Base-by-base conservation (phyloP, 179 eudicot genomes). In the Carnegiea gigantea region DNA sequence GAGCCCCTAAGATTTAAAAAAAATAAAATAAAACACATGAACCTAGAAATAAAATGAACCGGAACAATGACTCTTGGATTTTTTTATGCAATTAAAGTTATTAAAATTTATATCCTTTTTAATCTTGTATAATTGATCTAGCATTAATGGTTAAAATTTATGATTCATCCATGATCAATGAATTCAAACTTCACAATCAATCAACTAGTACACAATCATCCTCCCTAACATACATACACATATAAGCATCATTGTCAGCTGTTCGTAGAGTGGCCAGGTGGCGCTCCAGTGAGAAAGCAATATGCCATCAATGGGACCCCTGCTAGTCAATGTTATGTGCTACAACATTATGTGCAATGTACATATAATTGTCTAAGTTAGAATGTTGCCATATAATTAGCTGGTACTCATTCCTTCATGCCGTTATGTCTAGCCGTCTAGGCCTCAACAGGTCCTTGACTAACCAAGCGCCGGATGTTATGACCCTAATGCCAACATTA, bases 261-360 rank as follows among this genome's bases (percentile, higher is more conserved):
- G 7, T 67, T 67, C 20, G 28, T 4, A 23, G 68, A 67, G 72
- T 0, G 38, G 18, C 40, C 8, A 11, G 21, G 20, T 13, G n/a
- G 36, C 72, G 2, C 9, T 28, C 40, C 72, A 28, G 23, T 26
- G 40, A 14, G 26, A 28, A 11, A 28, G 20, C 36, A 67, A 67
- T 11, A 26, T 67, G 17, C 40, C 18, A 0, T 12, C 72, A 26
- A 67, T 67, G 72, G 40, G 30, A 23, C 30, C 30, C 28, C 30
- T 6, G 26, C 2, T 62, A 30, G 38, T 12, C 8, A 26, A 67
- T 14, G 72, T 33, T 62, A 67, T 67, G 72, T 26, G 9, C 72
- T 67, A 23, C 36, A 28, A 67, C 72, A 67, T 62, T 62, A 62
- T 67, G 72, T 67, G 38, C 68, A 62, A 62, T 62, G 7, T 57